Conservation (phyloP, 108 stramenopile species). For the Seminavis robusta region DNA sequence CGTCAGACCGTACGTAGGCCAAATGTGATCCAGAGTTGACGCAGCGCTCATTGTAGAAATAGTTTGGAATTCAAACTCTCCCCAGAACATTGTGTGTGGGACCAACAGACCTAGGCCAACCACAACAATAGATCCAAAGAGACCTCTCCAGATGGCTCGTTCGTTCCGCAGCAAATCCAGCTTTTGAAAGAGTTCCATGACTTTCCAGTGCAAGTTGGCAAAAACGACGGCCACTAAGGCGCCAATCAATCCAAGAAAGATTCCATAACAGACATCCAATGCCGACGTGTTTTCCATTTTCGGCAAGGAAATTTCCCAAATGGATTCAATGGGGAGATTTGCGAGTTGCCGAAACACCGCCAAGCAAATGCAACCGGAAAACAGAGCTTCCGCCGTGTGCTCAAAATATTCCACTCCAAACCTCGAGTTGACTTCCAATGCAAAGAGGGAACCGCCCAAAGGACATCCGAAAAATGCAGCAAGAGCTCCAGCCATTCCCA, state of each 20-base stretch:
- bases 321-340: slow-evolving; percentile 29
- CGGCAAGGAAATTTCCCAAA: slow-evolving; percentile 21
- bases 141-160: slow-evolving; percentile 31
- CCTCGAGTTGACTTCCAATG: slow-evolving; percentile 37
- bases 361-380: slow-evolving; percentile 32
- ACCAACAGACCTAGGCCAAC: slow-evolving; percentile 36
- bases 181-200: slow-evolving; percentile 22
- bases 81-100: slow-evolving; percentile 57
- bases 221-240: slow-evolving; percentile 26
- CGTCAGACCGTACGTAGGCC: slow-evolving; percentile 37
- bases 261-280: slow-evolving; percentile 18
- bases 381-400: slow-evolving; percentile 39
- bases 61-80: slow-evolving; percentile 40
- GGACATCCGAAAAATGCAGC: slow-evolving; percentile 51
- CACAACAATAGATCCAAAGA: slow-evolving; percentile 29
- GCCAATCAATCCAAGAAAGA: slow-evolving; percentile 33
- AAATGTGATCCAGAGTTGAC: slow-evolving; percentile 30
- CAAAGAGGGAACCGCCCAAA: slow-evolving; percentile 39
- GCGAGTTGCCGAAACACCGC: slow-evolving; percentile 36
- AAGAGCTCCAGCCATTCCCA: slow-evolving; percentile 35
- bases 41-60: slow-evolving; percentile 34
- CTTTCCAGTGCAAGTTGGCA: slow-evolving; percentile 31
- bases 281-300: slow-evolving; percentile 12
- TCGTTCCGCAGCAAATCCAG: slow-evolving; percentile 31
- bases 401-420: slow-evolving; percentile 58